Evolutionary conservation across 805 yeast genomes (phyloP), one percentile per base, ranked within the genome.

Genomic region (Schwanniomyces pseudopolymorphus): DNA sequence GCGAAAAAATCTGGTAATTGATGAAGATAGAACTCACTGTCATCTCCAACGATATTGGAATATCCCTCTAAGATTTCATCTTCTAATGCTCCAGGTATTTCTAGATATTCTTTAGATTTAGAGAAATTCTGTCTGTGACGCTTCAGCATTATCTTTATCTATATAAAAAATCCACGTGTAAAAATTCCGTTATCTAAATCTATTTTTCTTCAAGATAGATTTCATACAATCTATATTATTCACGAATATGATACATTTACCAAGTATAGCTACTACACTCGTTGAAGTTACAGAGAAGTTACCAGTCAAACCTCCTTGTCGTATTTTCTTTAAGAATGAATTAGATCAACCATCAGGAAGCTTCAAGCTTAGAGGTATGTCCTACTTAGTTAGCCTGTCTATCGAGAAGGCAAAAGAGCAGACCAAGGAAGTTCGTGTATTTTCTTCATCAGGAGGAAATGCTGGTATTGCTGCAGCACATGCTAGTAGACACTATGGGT

Each of bases 321-420:
- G 70, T 10, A 61, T 79, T 1, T 64, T 71, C 28, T 61, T 79
- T 45, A 80, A 80, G 51, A 70, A 74, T 49, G 84, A 81, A 52
- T 68, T 64, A 42, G 69, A 74, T 25, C 84, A 80, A 53, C 84
- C 84, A 5, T 70, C 81, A 10, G 84, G 84, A 0, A 75, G 81
- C 46, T 80, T 80, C 64, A 80, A 80, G 59, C 64, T 79, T 17
- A 64, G 85, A 53, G 84, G 85, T 0, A 67, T 80, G 24, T 83
- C 84, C 5, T 57, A 77, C 48, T 63, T 77, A 37, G 70, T 80
- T 27, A 55, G 60, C n/a, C 53, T 56, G 11, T 62, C 68, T 6
- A 60, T 74, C 1, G 58, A 55, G 2, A 53, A 54, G 14, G 69
- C 72, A 1, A 53, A 56, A 22, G 43, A 40, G 5, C 54, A 48